Evolutionary conservation across 148 eudicot genomes (phyloP), one percentile per base, ranked within the genome.

Genomic region (Rheum nobile): DNA sequence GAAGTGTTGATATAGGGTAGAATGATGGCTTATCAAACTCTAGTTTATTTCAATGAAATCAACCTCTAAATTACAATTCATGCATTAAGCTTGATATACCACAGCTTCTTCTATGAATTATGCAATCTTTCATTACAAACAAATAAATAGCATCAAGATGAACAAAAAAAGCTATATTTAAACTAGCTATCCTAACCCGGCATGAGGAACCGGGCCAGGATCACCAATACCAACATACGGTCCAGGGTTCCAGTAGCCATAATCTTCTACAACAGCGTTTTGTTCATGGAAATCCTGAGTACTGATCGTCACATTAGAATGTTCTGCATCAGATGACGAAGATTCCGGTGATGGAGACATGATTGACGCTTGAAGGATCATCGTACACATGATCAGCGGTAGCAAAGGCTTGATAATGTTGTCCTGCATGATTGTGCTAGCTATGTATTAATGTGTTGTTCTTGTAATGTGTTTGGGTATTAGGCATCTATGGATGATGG

Each of bases 21-120:
- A n/a, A n/a, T n/a, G n/a, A 96, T 54, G 88, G 91, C 67, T 77
- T 86, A 79, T 88, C 79, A 67, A 85, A 85, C 92, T 92, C 73
- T 80, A n/a, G 21, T 19, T 48, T 42, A 46, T 46, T 14, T 46
- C 0, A 46, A 46, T 46, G 52, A 46, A 46, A 14, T 5, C 52
- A 46, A 46, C n/a, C 17, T 46, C 16, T 46, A 17, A 5, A 16
- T 46, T 46, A 46, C 52, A 16, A 17, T 11, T 4, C 13, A 43
- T 43, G 46, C 16, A 43, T 3, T 16, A 46, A 46, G 13, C 46
- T 8, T 42, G 12, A 35, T 42, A 42, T 42, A 14, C 4, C 1
- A 47, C 52, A 54, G 6, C 61, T 54, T 21, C 12, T 21, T 50
- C 8, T 17, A 50, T n/a, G 9, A 50, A 17, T 50, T 50, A 50